Base-by-base conservation (phyloP, 116 monocot genomes). In the Zostera marina region DNA sequence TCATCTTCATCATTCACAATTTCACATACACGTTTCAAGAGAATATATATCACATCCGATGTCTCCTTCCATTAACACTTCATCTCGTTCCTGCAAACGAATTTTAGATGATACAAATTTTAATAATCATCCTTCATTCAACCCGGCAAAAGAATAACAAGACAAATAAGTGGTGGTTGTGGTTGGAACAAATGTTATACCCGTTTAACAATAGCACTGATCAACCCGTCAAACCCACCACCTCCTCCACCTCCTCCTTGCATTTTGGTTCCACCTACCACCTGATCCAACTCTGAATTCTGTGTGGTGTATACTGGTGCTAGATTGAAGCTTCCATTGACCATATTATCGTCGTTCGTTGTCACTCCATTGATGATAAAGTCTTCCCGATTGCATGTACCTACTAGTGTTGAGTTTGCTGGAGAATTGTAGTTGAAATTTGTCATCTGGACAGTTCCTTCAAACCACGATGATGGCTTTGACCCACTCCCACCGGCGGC, bases 151-250 rank as follows among this genome's bases (percentile, higher is more conserved):
- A 24, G 9, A 16, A 26, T 32, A 22, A 47, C 23, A 61, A 21
- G 23, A 61, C 25, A 26, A 1, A 11, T 7, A 45, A 61, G 26
- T n/a, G n/a, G n/a, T n/a, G n/a, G n/a, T n/a, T n/a, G n/a, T n/a
- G 14, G n/a, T 7, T 14, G 11, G 25, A 23, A 47, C 2, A 52
- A 43, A 8, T 32, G 32, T 32, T 32, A 9, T 68, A 81, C 81
- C 70, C 63, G 60, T 61, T 81, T 76, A 56, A 79, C 76, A 61
- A 81, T 66, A 12, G 78, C 79, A 70, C 64, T 79, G 51, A 84
- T 68, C 52, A 81, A 51, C 41, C 80, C 84, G 55, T 79, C 90
- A 15, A 84, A 72, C 17, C 64, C 41, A 59, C 48, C 74, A 56
- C 66, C 77, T 26, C 61, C 63, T 62, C 64, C 79, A 24, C 76